Conservation (phyloP, 2,329 filamentous ascomycete species). For the Amauroascus verrucosus region DNA sequence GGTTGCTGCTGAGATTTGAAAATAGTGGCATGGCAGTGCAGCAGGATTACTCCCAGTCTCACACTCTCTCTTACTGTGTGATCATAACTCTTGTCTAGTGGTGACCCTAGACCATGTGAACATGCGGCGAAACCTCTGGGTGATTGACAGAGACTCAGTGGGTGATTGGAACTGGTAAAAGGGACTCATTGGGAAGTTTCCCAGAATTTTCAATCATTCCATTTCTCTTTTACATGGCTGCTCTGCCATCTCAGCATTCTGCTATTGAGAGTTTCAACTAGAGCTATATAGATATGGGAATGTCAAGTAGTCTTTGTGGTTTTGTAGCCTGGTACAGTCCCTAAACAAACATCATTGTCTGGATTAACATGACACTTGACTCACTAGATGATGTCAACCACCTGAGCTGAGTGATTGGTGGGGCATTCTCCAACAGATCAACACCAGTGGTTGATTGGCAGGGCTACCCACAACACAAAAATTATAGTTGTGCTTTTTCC, state of each 20-base stretch:
- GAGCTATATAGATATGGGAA: not conserved
- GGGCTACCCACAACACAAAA: not conserved
- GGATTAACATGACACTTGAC: not conserved
- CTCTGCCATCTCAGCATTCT: not conserved
- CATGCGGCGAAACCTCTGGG: not conserved
- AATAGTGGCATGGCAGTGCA: not conserved
- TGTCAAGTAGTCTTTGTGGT: not conserved
- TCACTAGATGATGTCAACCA: not conserved
- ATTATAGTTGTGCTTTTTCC: not conserved
- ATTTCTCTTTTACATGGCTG: not conserved
- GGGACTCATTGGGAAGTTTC: not conserved
- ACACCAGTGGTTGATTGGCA: not conserved
- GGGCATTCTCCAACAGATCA: not conserved
- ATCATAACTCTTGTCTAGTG: not conserved
- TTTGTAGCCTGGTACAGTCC: not conserved
- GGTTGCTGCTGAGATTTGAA: not conserved
- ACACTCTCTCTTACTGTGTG: not conserved
- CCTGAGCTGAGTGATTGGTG: not conserved
- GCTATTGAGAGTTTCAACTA: not conserved
- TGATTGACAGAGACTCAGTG: not conserved
- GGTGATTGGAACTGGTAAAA: not conserved
- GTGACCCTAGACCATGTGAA: not conserved
- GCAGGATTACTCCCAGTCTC: not conserved
- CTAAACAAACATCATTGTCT: not conserved
- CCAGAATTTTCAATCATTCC: not conserved